Percentiles rank a stretch among this genome's conserved stretches.
Evolutionary conservation across 345 rosid species (phyloP).

Genomic region (Anastatica hierochuntica): DNA sequence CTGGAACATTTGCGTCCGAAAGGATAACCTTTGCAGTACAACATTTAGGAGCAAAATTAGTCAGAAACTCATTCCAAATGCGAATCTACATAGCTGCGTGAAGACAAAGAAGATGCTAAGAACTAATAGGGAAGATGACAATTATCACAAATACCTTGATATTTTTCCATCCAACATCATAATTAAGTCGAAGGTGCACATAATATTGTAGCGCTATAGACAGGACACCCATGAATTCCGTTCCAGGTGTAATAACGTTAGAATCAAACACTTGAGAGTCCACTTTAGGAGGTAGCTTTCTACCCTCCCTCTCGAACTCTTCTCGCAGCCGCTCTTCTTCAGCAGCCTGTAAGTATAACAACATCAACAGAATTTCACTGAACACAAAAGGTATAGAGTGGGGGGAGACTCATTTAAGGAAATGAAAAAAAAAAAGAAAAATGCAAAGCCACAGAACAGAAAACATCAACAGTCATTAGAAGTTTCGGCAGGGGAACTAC

Average conservation of each 20-base stretch:
- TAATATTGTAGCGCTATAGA: constrained; percentile 73
- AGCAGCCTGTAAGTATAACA: constrained; percentile 43
- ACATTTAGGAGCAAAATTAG: constrained; percentile 13
- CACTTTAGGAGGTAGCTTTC: constrained; percentile 65
- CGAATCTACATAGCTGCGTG: background rate
- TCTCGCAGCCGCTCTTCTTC: constrained; percentile 71
- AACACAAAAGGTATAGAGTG: background rate
- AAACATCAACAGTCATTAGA: too few species aligned
- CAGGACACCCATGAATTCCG: constrained; percentile 79
- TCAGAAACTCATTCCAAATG: background rate
- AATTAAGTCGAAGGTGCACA: constrained; percentile 60
- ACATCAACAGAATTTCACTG: constrained; percentile 9
- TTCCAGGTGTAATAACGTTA: constrained; percentile 86
- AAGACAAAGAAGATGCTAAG: background rate
- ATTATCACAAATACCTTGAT: constrained; percentile 43
- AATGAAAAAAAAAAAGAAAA: too few species aligned
- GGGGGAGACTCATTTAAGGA: too few species aligned
- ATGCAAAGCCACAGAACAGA: too few species aligned
- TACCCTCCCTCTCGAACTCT: constrained; percentile 81
- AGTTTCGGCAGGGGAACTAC: constrained; percentile 17
- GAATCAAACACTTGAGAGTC: constrained; percentile 62
- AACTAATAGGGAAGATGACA: background rate
- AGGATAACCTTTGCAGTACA: constrained; percentile 96
- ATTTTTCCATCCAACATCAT: constrained; percentile 85
- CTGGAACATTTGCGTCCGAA: constrained; percentile 90